These are phyloP conservation scores for Phytophthora nicotianae DNA, from an alignment of 352 stramenopile species.

Conservation along the genomic window DNA sequence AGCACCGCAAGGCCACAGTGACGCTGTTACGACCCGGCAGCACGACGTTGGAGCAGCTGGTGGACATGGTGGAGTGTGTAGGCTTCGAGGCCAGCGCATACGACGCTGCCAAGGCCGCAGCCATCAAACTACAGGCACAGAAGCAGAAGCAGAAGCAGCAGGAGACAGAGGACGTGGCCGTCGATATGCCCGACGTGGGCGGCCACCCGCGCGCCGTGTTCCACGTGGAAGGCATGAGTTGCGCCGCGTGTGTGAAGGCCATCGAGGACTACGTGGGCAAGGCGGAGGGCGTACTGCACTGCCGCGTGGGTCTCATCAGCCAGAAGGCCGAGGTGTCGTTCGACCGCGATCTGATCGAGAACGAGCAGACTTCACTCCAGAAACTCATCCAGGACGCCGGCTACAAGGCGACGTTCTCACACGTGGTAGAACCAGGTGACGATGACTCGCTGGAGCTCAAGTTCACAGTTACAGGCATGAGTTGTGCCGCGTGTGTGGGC, in stretches of 20 bases:
- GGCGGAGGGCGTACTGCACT: slow-evolving; percentile 68
- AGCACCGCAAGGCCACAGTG: slow-evolving; percentile 68
- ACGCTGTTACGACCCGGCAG: slow-evolving; percentile 51
- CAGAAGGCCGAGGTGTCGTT: slow-evolving; percentile 88
- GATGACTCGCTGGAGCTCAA: slow-evolving; percentile 84
- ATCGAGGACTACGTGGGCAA: slow-evolving; percentile 83
- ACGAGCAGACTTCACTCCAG: slow-evolving; percentile 52
- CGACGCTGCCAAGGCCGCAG: slow-evolving; percentile 56
- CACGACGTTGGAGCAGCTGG: slow-evolving; percentile 61
- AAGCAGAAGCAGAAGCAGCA: slow-evolving; percentile 38
- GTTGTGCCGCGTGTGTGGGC: slow-evolving; percentile 55
- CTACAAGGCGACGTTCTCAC: slow-evolving; percentile 80
- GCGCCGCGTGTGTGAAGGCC: slow-evolving; percentile 85
- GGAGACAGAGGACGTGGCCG: slow-evolving; percentile 30
- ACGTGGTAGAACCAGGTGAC: slow-evolving; percentile 74
- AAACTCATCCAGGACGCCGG: slow-evolving; percentile 77
- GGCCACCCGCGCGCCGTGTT: slow-evolving; percentile 78
- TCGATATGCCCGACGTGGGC: slow-evolving; percentile 40
- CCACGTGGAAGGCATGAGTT: slow-evolving; percentile 88
- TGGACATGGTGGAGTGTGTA: slow-evolving; percentile 83
- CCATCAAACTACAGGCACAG: slow-evolving; percentile 55
- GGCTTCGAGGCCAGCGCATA: slow-evolving; percentile 67
- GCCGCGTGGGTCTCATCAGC: slow-evolving; percentile 83
- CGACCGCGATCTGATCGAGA: slow-evolving; percentile 67
- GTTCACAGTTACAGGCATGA: slow-evolving; percentile 79